These are phyloP conservation scores for Endocarpon pusillum DNA, from an alignment of 495 filamentous ascomycete species.

Conservation along the genomic window DNA sequence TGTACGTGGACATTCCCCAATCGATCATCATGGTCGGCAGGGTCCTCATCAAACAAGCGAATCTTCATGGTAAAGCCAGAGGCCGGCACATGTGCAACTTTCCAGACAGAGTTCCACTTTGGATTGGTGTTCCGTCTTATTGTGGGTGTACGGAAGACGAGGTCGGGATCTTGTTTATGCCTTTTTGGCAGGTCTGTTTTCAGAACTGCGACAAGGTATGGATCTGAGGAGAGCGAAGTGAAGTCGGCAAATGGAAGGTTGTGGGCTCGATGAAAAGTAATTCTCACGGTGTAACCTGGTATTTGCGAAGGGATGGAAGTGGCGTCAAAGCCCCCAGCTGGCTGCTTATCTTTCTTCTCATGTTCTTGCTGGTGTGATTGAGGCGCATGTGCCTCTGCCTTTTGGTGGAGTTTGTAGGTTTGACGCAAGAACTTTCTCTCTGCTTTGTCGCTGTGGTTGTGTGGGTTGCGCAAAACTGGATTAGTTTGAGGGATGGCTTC, in stretches of 20 bases:
- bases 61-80: slow-evolving; percentile 68
- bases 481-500: neutral
- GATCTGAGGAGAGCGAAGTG: slow-evolving; percentile 61
- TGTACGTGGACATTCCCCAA: slow-evolving; percentile 66
- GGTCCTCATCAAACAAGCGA: slow-evolving; percentile 76
- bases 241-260: slow-evolving; percentile 75
- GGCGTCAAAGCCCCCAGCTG: slow-evolving; percentile 61
- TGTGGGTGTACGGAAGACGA: slow-evolving; percentile 62
- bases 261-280: slow-evolving; percentile 66
- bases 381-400: slow-evolving; percentile 17
- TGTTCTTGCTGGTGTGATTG: slow-evolving; percentile 7
- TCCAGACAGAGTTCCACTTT: slow-evolving; percentile 71
- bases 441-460: slow-evolving; percentile 6
- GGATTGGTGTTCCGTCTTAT: slow-evolving; percentile 53
- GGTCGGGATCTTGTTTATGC: slow-evolving; percentile 61
- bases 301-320: slow-evolving; percentile 58
- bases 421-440: slow-evolving; percentile 36
- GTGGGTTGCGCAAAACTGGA: neutral
- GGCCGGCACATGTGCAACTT: slow-evolving; percentile 66
- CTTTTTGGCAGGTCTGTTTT: slow-evolving; percentile 41
- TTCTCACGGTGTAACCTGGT: slow-evolving; percentile 64
- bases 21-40: slow-evolving; percentile 69
- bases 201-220: slow-evolving; percentile 60
- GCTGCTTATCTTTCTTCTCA: slow-evolving; percentile 26
- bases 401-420: slow-evolving; percentile 40